These are phyloP conservation scores for Castanopsis chinensis DNA, from an alignment of 306 rosid species.

Conservation along the genomic window DNA sequence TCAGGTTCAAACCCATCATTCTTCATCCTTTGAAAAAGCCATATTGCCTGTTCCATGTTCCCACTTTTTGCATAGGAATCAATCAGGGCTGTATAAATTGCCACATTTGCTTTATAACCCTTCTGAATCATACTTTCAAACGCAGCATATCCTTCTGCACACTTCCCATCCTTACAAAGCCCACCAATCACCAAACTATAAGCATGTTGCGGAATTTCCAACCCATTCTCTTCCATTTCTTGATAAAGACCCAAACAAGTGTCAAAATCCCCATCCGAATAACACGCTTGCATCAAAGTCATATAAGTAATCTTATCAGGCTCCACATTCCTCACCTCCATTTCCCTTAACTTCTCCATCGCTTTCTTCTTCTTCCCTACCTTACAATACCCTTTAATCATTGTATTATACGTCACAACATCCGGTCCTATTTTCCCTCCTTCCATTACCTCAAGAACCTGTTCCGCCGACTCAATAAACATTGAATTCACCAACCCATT, in stretches of 20 bases:
- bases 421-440: slow-evolving; percentile 59
- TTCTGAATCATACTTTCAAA: slow-evolving; percentile 60
- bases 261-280: slow-evolving; percentile 57
- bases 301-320: slow-evolving; percentile 78
- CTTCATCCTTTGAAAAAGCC: slow-evolving; percentile 6
- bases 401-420: slow-evolving; percentile 63
- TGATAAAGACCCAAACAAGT: slow-evolving; percentile 72
- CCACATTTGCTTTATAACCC: slow-evolving; percentile 61
- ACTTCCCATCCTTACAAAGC: slow-evolving; percentile 61
- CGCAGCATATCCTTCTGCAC: slow-evolving; percentile 58
- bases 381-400: slow-evolving; percentile 79
- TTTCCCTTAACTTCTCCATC: slow-evolving; percentile 38
- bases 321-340: slow-evolving; percentile 31
- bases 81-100: slow-evolving; percentile 70
- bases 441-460: slow-evolving; percentile 66
- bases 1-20: neutral
- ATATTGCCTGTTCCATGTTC: slow-evolving; percentile 49
- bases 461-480: slow-evolving; percentile 64
- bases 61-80: slow-evolving; percentile 68
- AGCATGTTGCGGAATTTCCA: slow-evolving; percentile 61
- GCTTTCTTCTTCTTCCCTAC: slow-evolving; percentile 56
- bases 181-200: slow-evolving; percentile 71
- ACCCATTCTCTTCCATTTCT: slow-evolving; percentile 70
- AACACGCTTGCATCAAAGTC: slow-evolving; percentile 74
- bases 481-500: slow-evolving; percentile 70